Conservation (phyloP, 305 asterid genomes). For the Fraxinus xanthoxyloides region DNA sequence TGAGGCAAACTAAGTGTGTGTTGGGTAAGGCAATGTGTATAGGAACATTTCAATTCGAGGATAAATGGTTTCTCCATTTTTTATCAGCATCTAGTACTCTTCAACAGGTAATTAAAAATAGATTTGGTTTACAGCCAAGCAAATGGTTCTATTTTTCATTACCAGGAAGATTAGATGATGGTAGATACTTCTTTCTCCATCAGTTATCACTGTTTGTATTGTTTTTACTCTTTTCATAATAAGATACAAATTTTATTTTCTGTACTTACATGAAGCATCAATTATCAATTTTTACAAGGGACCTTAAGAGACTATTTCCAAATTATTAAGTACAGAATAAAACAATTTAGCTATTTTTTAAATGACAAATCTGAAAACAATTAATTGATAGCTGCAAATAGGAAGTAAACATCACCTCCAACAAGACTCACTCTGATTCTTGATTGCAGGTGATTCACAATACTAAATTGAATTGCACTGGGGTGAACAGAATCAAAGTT, state of each 20-base stretch:
- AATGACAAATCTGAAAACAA: not conserved
- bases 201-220: not conserved
- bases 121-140: not conserved
- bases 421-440: not conserved
- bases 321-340: not conserved
- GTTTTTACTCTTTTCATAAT: not conserved
- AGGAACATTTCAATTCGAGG: not conserved
- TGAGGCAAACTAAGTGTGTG: not conserved
- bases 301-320: not conserved
- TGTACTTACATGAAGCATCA: not conserved
- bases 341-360: not conserved
- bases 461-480: not conserved
- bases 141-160: not conserved
- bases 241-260: not conserved
- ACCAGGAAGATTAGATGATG: not conserved
- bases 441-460: not conserved
- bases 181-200: not conserved
- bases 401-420: not conserved
- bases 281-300: not conserved
- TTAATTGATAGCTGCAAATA: not conserved
- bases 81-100: not conserved
- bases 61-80: not conserved
- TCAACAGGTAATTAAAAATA: not conserved
- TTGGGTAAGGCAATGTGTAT: not conserved
- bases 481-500: not conserved